Evolutionary conservation across 1,139 yeast genomes (phyloP), one percentile per base, ranked within the genome.

Genomic region (Eremothecium sinecaudum): DNA sequence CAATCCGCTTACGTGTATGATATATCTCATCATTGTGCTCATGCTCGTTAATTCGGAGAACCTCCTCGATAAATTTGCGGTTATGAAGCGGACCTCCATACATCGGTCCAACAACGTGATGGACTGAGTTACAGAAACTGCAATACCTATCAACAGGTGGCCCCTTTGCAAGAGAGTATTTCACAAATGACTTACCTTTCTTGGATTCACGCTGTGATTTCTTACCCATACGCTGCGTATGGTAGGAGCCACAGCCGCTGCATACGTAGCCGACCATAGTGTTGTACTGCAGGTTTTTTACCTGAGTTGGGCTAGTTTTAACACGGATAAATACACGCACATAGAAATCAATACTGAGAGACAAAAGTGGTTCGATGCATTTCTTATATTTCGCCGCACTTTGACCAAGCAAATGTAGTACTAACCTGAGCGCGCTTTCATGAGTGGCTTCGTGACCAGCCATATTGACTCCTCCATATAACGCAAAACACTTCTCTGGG

Each of bases 51-150:
- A 79, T 62, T 14, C 68, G 64, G 36, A 83, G 63, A 31, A 87
- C 68, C 45, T 66, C 70, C 23, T 73, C 67, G 30, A 90, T 66
- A 48, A 86, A 90, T 13, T 68, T 72, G 22, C 58, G 56, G 51
- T 79, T 70, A 51, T 87, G 97, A 35, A 90, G 61, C 2, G 69
- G 64, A 0, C 92, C 95, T 8, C 74, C 83, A 80, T 94, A 90
- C 95, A 90, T 83, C 37, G 99, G 99, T 1, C 99, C 99, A 2
- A 92, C 90, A 27, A 90, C 57, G 52, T 81, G 93, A 53, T 73
- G 73, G 4, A 71, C 66, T 37, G 68, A 69, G 2, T 73, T 79
- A 61, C 98, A 90, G 57, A 67, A 77, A 27, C 65, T 53, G 61
- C 98, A 92, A 31, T 64, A 56, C 4, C 67, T 58, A 5, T 72